Evolutionary conservation across 1,284 basidiomycete genomes (phyloP).

Genomic region (Leccinum solheimii): DNA sequence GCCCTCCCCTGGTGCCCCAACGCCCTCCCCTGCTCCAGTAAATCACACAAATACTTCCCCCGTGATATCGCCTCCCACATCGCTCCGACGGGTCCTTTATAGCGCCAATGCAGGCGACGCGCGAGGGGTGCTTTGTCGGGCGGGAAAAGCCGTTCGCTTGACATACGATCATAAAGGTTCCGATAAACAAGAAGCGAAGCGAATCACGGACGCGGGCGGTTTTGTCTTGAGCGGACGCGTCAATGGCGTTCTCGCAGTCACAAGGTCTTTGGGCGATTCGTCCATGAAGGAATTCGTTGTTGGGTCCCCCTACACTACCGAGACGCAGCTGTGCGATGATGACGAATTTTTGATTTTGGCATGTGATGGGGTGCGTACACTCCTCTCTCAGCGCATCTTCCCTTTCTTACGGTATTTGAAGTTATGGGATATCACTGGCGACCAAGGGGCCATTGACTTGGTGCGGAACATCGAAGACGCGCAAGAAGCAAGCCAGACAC

Average conservation of each 20-base stretch:
- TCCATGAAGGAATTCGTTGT: constrained; percentile 99
- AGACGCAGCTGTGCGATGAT: constrained; percentile 86
- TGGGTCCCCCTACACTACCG: constrained; percentile 96
- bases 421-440: constrained; percentile 96
- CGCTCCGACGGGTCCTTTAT: constrained; percentile 79
- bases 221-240: constrained; percentile 99
- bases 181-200: constrained; percentile 95
- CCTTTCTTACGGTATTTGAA: constrained; percentile 37
- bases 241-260: constrained; percentile 96
- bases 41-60: constrained; percentile 31
- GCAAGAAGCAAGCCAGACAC: constrained; percentile 75
- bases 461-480: constrained; percentile 76
- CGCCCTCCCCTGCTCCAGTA: constrained; percentile 16
- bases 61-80: constrained; percentile 48
- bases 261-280: constrained; percentile 92
- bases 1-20: constrained; percentile 26
- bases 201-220: constrained; percentile 96
- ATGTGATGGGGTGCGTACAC: constrained; percentile 87
- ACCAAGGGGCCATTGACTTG: constrained; percentile 91
- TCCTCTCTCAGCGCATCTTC: neutral
- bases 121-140: constrained; percentile 84
- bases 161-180: constrained; percentile 99
- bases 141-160: constrained; percentile 87
- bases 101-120: constrained; percentile 97
- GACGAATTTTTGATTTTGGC: constrained; percentile 97